phyloP scores from a whole-genome alignment of 257 asterid species.

The Thymus quinquecostatus region DNA sequence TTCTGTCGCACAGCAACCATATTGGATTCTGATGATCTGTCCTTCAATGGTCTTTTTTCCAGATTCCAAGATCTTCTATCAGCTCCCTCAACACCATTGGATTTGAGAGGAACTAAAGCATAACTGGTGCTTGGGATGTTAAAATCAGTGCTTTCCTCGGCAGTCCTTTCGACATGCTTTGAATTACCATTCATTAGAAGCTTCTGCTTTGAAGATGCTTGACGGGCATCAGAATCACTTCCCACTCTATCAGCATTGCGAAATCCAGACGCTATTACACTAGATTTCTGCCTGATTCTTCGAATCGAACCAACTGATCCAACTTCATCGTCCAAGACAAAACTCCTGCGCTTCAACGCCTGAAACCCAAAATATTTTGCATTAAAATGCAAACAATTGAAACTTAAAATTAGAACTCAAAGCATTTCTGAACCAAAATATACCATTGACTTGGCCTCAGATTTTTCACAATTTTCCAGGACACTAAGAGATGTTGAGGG shows the following conservation, averaged over 20 bases:
- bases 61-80: constrained; percentile 59
- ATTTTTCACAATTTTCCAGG: constrained; percentile 39
- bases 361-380: constrained; percentile 34
- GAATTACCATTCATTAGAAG: constrained; percentile 31
- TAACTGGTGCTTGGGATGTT: constrained; percentile 49
- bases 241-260: constrained; percentile 36
- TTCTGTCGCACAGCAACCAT: constrained; percentile 42
- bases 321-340: constrained; percentile 61
- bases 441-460: constrained; percentile 53
- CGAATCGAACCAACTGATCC: constrained; percentile 69
- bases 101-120: constrained; percentile 49
- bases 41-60: constrained; percentile 50
- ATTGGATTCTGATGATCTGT: constrained; percentile 53
- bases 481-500: constrained; percentile 40
- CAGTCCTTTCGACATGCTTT: constrained; percentile 28
- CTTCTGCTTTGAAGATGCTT: constrained; percentile 38
- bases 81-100: constrained; percentile 61
- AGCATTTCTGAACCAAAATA: constrained; percentile 13
- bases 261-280: constrained; percentile 43
- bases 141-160: constrained; percentile 30
- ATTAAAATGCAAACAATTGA: constrained; percentile 9
- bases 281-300: constrained; percentile 68
- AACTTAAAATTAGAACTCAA: constrained; percentile 6
- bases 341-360: constrained; percentile 72
- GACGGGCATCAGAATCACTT: constrained; percentile 41